Percentiles rank a stretch among this genome's conserved stretches.
These are phyloP conservation scores for Kokia cookei DNA, from an alignment of 441 rosid genomes.

Conservation along the genomic window DNA sequence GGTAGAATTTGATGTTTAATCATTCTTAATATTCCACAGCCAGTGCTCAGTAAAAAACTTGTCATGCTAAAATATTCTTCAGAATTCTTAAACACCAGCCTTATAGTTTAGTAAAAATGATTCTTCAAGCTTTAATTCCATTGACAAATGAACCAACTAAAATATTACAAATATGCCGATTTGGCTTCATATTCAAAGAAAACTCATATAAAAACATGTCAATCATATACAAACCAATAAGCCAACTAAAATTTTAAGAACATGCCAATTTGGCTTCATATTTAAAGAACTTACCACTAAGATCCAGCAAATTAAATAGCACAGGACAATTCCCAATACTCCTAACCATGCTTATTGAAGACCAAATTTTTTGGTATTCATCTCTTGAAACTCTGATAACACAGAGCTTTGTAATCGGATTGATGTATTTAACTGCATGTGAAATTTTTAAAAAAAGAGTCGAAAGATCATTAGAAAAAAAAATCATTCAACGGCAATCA, in stretches of 20 bases:
- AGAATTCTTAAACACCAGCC: neutral
- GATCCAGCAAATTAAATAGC: slow-evolving; percentile 56
- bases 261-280: neutral
- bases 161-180: neutral
- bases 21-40: neutral
- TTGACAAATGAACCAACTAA: no score
- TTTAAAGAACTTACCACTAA: slow-evolving; percentile 44
- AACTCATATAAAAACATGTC: neutral
- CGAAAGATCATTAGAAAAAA: neutral
- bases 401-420: slow-evolving; percentile 65
- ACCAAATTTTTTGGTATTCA: slow-evolving; percentile 65
- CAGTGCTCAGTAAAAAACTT: neutral
- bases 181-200: no score
- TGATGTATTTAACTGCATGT: slow-evolving; percentile 58
- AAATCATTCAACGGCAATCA: neutral
- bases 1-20: neutral
- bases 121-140: neutral
- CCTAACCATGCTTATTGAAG: slow-evolving; percentile 63
- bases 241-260: neutral
- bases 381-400: slow-evolving; percentile 67
- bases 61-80: neutral
- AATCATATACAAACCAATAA: neutral
- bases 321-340: slow-evolving; percentile 59
- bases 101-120: neutral
- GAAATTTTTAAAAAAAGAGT: neutral